phyloP scores from a whole-genome alignment of 495 filamentous ascomycete genomes.

The Penicillium crystallinum region DNA sequence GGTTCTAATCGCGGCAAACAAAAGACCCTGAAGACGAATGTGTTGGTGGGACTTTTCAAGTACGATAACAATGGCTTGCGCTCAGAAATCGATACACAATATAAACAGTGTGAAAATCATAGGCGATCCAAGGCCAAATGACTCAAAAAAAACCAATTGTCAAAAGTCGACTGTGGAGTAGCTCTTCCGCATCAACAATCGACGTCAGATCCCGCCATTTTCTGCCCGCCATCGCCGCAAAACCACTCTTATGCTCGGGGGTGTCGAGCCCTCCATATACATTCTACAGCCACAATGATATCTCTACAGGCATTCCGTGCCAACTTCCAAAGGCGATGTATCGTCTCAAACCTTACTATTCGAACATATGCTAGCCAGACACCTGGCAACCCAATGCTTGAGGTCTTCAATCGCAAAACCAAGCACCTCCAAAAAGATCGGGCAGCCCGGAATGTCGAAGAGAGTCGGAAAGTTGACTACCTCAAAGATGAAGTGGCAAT shows the following conservation, averaged over 20 bases:
- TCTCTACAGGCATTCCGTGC: conserved; percentile 26
- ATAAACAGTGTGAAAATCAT: not conserved
- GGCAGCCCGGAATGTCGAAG: conserved; percentile 63
- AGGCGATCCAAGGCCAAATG: not conserved
- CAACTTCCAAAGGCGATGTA: conserved; percentile 13
- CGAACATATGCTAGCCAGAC: conserved; percentile 72
- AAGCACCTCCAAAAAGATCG: conserved; percentile 92
- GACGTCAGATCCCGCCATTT: conserved; percentile 26
- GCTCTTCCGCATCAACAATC: conserved; percentile 29
- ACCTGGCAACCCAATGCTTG: conserved; percentile 66
- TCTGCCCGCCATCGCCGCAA: conserved; percentile 1
- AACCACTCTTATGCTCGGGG: conserved; percentile 6
- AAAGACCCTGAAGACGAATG: not conserved
- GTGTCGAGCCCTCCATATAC: not conserved
- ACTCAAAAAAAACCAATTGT: not conserved
- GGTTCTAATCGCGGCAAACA: not conserved
- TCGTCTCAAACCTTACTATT: conserved; percentile 8
- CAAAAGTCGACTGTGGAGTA: conserved; percentile 16
- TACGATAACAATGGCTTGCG: not conserved
- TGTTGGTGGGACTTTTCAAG: conserved; percentile 3
- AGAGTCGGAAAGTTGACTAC: conserved; percentile 79
- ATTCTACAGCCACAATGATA: conserved; percentile 19
- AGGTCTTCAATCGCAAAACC: conserved; percentile 83
- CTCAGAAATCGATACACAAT: not conserved
- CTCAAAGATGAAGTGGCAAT: conserved; percentile 85